phyloP scores from a whole-genome alignment of 305 asterid species.

The Andrographis paniculata region DNA sequence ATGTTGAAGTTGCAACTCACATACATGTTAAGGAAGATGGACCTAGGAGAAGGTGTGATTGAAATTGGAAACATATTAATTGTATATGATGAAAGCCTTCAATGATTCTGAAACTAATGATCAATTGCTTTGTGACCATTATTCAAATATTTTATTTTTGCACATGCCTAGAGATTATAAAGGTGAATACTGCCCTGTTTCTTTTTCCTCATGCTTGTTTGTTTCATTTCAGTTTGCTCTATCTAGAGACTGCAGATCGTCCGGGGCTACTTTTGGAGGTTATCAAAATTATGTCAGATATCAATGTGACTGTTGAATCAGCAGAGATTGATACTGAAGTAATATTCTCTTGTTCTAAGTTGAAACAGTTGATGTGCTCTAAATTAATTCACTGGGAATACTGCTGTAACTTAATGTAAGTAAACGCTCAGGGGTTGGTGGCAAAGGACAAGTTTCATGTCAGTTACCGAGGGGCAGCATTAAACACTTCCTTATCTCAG shows the following conservation, averaged over 20 bases:
- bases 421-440: conserved; percentile 54
- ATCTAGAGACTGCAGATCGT: conserved; percentile 90
- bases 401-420: conserved; percentile 9
- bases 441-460: conserved; percentile 95
- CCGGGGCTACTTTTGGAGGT: conserved; percentile 83
- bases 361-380: not conserved
- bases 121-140: not conserved
- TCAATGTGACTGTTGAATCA: conserved; percentile 76
- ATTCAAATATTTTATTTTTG: conserved; percentile 5
- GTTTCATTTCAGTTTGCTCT: conserved; percentile 67
- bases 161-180: not conserved
- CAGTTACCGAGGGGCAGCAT: conserved; percentile 86
- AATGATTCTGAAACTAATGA: conserved; percentile 6
- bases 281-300: conserved; percentile 68
- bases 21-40: conserved; percentile 87
- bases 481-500: conserved; percentile 90
- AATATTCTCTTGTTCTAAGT: conserved; percentile 18
- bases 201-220: too few relatives aligned
- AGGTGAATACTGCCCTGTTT: too few relatives aligned
- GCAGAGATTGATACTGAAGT: conserved; percentile 98
- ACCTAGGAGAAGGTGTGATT: conserved; percentile 61
- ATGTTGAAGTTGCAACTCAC: conserved; percentile 77
- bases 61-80: not conserved
- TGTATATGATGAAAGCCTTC: not conserved
- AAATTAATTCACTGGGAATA: not conserved